These are phyloP conservation scores for Lentinus tigrinus DNA, from an alignment of 768 basidiomycete genomes.

Conservation along the genomic window DNA sequence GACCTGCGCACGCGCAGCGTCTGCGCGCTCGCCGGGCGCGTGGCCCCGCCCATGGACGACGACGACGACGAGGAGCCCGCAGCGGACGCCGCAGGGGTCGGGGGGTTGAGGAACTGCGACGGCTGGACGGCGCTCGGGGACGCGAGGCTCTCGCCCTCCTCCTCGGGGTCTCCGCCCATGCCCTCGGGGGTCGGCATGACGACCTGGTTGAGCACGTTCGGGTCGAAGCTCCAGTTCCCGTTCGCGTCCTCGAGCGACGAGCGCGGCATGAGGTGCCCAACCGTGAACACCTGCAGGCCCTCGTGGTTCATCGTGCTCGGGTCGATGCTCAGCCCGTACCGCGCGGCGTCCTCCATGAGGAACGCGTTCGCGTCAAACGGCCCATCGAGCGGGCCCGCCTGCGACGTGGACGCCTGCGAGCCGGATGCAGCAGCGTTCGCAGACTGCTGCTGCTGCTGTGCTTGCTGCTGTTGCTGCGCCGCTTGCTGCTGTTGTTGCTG, in stretches of 20 bases:
- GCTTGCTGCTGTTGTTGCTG: not conserved
- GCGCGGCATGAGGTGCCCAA: constrained; percentile 72
- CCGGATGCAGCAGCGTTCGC: not conserved
- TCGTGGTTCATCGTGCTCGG: constrained; percentile 41
- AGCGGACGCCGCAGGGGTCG: constrained; percentile 20
- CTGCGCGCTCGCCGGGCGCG: constrained; percentile 29
- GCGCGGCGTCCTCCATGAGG: constrained; percentile 22
- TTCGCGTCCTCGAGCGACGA: constrained; percentile 47
- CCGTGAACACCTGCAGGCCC: constrained; percentile 77
- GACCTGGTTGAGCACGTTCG: constrained; percentile 30
- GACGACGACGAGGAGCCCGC: not conserved
- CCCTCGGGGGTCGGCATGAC: constrained; percentile 31
- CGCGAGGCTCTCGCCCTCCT: constrained; percentile 24
- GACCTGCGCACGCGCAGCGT: constrained; percentile 71
- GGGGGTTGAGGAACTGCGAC: constrained; percentile 15
- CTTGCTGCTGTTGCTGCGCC: not conserved
- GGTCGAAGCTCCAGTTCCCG: constrained; percentile 63
- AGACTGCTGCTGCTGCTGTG: not conserved
- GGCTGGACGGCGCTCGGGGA: constrained; percentile 7
- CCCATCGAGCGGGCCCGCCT: constrained; percentile 7
- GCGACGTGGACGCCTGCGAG: not conserved
- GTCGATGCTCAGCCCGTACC: constrained; percentile 22
- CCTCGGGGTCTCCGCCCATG: constrained; percentile 29
- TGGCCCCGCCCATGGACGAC: not conserved
- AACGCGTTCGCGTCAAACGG: constrained; percentile 17